phyloP scores from a whole-genome alignment of 2,329 filamentous ascomycete genomes.

The Tolypocladium album region DNA sequence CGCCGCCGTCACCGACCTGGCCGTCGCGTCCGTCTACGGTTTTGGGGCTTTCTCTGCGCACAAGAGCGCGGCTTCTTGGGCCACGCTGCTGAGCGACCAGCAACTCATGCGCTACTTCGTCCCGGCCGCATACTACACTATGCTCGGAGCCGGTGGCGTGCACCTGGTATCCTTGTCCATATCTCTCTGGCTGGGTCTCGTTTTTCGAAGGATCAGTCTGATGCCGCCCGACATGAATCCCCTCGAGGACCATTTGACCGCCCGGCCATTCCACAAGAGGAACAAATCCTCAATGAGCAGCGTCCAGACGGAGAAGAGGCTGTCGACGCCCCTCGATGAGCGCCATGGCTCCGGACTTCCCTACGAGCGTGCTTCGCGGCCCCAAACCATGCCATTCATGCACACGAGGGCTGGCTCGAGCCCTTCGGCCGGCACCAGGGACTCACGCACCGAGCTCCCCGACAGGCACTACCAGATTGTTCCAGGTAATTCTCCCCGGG shows the following conservation, averaged over 20 bases:
- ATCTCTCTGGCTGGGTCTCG: slow-evolving; percentile 63
- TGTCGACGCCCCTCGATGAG: slow-evolving; percentile 33
- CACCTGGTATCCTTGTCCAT: slow-evolving; percentile 61
- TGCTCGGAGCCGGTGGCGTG: slow-evolving; percentile 52
- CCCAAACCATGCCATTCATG: slow-evolving; percentile 62
- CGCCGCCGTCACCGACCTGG: slow-evolving; percentile 59
- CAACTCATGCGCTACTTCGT: slow-evolving; percentile 49
- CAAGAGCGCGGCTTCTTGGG: slow-evolving; percentile 45
- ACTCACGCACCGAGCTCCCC: slow-evolving; percentile 44
- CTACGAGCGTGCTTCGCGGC: slow-evolving; percentile 34
- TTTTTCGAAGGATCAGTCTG: slow-evolving; percentile 71
- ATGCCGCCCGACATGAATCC: slow-evolving; percentile 95
- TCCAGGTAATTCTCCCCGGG: slow-evolving; percentile 30
- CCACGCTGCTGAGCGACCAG: slow-evolving; percentile 52
- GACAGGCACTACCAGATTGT: slow-evolving; percentile 43
- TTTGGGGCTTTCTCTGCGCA: slow-evolving; percentile 39
- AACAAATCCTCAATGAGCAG: slow-evolving; percentile 50
- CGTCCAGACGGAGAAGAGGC: slow-evolving; percentile 45
- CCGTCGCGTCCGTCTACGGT: slow-evolving; percentile 42
- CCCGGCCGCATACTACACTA: slow-evolving; percentile 56
- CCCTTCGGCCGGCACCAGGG: slow-evolving; percentile 40
- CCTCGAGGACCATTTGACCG: slow-evolving; percentile 74
- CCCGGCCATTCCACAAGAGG: slow-evolving; percentile 60
- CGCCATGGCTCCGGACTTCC: slow-evolving; percentile 31
- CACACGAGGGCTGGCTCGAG: slow-evolving; percentile 61